Evolutionary conservation across 805 yeast species (phyloP), one percentile per base, ranked within the genome.

Genomic region (Saturnispora saitoi): DNA sequence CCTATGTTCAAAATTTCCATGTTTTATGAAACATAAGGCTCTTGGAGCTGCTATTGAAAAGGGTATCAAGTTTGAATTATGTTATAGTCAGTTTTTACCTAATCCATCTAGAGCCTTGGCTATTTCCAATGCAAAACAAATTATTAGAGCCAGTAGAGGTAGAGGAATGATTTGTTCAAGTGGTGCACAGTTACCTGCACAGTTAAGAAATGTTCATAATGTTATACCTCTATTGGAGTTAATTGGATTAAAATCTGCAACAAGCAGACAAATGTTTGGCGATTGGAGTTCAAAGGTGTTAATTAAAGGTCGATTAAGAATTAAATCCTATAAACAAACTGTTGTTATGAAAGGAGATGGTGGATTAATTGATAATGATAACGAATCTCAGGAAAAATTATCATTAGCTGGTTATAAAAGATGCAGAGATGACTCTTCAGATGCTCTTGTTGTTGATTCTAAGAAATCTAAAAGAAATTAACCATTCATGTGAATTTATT

Each of bases 51-150:
- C 95, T 1, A 72, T 86, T 3, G 83, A 82, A 17, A 76, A 88
- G 45, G 98, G 98, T 2, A 76, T 88, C 24, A 79, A 80, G 55
- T 76, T 93, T 54, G 99, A 93, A 61, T 73, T 93, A 8, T 73
- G 78, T 42, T 91, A 91, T 65, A 62, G 76, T 7, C 70, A 77
- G 30, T 70, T 81, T 39, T 64, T 84, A 32, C 65, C 58, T 29
- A 51, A 50, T 58, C 51, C 47, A 19, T 53, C 55, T 15, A 72
- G 91, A 53, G 72, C 81, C 37, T 78, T 77, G 47, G 79, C 85
- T 52, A 80, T 90, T 36, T 72, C 81, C 31, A 90, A 88, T 61
- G 77, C 81, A 2, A 72, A 85, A 48, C 81, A 86, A 57, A 73
- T 93, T 14, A 73, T 88, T 10, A 68, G 99, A 53, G 87, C 95